Evolutionary conservation across 306 rosid genomes (phyloP).

Genomic region (Sicyos edulis): DNA sequence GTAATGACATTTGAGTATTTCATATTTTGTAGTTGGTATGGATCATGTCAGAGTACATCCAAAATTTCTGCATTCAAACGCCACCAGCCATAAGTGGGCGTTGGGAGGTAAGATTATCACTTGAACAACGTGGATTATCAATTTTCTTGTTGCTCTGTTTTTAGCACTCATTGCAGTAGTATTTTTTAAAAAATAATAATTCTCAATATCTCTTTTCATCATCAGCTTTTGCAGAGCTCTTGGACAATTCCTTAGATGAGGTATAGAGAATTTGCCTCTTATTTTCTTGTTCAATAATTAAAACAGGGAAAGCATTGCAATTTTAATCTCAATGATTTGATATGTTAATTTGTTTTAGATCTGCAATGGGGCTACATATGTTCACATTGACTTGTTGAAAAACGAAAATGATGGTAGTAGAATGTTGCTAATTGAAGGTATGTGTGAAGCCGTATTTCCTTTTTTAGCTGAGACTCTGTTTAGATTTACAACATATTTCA

Average conservation of each 20-base stretch:
- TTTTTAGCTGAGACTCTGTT: neutral
- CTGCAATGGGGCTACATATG: slow-evolving; percentile 79
- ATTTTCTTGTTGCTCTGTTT: neutral
- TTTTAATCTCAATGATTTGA: slow-evolving; percentile 18
- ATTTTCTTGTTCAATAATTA: neutral
- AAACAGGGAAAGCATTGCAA: neutral
- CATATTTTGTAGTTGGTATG: slow-evolving; percentile 59
- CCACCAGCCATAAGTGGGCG: slow-evolving; percentile 97
- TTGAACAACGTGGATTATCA: neutral
- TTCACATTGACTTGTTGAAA: slow-evolving; percentile 54
- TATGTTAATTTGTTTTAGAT: slow-evolving; percentile 36
- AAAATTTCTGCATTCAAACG: slow-evolving; percentile 89
- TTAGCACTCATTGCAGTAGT: neutral
- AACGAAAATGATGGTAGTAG: slow-evolving; percentile 56
- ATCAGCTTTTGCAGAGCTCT: slow-evolving; percentile 95
- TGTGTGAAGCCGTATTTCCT: neutral
- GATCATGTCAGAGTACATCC: slow-evolving; percentile 97
- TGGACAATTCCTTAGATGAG: slow-evolving; percentile 92
- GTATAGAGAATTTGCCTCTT: slow-evolving; percentile 29
- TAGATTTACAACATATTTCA: neutral
- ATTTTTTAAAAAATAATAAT: slow-evolving; percentile 3
- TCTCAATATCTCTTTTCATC: slow-evolving; percentile 17
- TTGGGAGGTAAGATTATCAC: slow-evolving; percentile 66
- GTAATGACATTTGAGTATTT: neutral
- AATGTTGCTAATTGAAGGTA: slow-evolving; percentile 85